Base-by-base conservation (phyloP, 352 stramenopile genomes). In the Thalassiosira hispida region DNA sequence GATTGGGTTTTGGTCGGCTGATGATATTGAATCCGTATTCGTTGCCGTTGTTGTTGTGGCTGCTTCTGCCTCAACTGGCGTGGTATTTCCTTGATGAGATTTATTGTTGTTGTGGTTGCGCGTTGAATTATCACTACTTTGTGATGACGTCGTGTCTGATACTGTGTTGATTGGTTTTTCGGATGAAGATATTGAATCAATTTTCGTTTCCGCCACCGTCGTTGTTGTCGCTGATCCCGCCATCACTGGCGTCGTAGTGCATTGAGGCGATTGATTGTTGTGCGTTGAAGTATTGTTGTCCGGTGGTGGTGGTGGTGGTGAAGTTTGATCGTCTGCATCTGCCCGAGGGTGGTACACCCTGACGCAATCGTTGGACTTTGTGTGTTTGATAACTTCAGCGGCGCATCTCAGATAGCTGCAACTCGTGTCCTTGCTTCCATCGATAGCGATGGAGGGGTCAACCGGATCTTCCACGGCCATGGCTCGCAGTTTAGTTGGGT, bases 371-470 rank as follows among this genome's bases (percentile, higher is more conserved):
- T 63, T 56, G 53, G 53, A 74, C 31, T 74, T 60, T 0, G 44
- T 74, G 40, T 55, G 66, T 29, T 20, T 27, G 22, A 74, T 67
- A 12, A 74, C 53, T 52, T 74, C 40, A 27, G 47, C 22, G 51
- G 66, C 66, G 59, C 66, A 74, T 74, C 20, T 66, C 33, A 74
- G 25, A 56, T 67, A 67, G 27, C 47, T 42, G 12, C 66, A 73
- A 22, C 5, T 64, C 27, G 22, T 56, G 5, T 18, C n/a, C 18
- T 31, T 53, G 22, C 14, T 9, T 38, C 31, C 31, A 38, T 3
- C 31, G 31, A 38, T 9, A 38, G 31, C 3, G 31, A 38, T 9
- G 8, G 31, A 38, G 31, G 31, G 31, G 31, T n/a, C n/a, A n/a
- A n/a, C n/a, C n/a, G n/a, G n/a, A n/a, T n/a, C n/a, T n/a, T n/a